Conservation (phyloP, 2,329 filamentous ascomycete genomes). For the Calonectria naviculata region DNA sequence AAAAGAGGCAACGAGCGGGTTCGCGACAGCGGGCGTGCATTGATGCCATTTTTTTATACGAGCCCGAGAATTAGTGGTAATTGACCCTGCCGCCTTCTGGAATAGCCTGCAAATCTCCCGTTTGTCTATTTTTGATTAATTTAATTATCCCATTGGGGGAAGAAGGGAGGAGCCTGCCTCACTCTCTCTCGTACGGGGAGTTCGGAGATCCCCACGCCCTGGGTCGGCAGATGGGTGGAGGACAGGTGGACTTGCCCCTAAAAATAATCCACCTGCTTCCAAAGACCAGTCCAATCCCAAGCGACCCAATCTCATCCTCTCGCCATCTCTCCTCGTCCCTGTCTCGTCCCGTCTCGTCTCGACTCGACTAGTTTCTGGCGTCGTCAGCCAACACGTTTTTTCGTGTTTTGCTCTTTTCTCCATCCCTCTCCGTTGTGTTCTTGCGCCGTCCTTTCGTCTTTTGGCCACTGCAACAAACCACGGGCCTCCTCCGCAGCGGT, state of each 20-base stretch:
- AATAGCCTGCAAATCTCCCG: neutral
- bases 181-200: neutral
- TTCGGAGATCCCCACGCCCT: neutral
- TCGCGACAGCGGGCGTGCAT: neutral
- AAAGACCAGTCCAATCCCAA: constrained; percentile 29
- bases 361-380: constrained; percentile 3
- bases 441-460: neutral
- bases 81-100: neutral
- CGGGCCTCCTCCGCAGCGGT: neutral
- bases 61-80: neutral
- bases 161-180: no score
- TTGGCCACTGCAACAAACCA: neutral
- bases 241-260: constrained; percentile 13
- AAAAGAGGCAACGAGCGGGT: neutral
- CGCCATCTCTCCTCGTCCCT: constrained; percentile 27
- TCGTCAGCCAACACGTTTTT: neutral
- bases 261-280: constrained; percentile 10
- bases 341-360: constrained; percentile 15
- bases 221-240: neutral
- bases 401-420: neutral
- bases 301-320: constrained; percentile 34
- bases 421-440: neutral
- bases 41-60: neutral
- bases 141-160: neutral
- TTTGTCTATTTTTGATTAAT: neutral